These are phyloP conservation scores for Tolypocladium tundrense DNA, from an alignment of 2,329 filamentous ascomycete genomes.

Conservation along the genomic window DNA sequence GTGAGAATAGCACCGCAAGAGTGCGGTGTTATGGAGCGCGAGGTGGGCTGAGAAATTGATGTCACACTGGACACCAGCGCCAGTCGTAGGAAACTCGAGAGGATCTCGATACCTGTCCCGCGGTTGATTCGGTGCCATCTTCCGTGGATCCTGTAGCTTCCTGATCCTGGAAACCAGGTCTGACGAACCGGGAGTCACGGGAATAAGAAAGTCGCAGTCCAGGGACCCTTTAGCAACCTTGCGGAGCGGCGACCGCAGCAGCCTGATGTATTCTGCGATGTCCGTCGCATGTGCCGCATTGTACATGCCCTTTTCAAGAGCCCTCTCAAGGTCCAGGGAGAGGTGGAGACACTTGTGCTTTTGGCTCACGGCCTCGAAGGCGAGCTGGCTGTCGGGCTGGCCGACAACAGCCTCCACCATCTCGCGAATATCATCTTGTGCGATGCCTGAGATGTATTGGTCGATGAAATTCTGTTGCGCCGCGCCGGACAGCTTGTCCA, in stretches of 20 bases:
- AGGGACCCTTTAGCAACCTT: conserved; percentile 4
- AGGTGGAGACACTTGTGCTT: conserved; percentile 47
- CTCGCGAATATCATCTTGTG: conserved; percentile 32
- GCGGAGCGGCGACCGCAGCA: conserved; percentile 32
- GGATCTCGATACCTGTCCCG: conserved; percentile 44
- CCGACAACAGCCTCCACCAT: conserved; percentile 19
- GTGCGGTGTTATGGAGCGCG: conserved; percentile 70
- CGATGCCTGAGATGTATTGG: conserved; percentile 45
- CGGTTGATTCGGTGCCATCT: conserved; percentile 37
- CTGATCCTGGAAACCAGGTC: conserved; percentile 32
- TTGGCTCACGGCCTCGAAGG: conserved; percentile 31
- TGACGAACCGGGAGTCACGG: conserved; percentile 21
- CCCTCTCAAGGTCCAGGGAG: conserved; percentile 43
- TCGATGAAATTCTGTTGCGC: conserved; percentile 16
- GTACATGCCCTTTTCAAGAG: conserved; percentile 38
- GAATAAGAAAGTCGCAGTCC: conserved; percentile 19
- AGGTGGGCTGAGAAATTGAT: conserved; percentile 86
- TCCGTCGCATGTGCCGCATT: conserved; percentile 19
- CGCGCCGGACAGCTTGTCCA: conserved; percentile 12
- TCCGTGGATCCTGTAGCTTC: conserved; percentile 37
- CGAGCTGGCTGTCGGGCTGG: conserved; percentile 6
- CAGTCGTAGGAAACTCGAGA: conserved; percentile 68
- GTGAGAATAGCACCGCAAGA: conserved; percentile 74
- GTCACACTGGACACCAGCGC: conserved; percentile 77
- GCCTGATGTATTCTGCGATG: conserved; percentile 37